Evolutionary conservation across 345 rosid genomes (phyloP), one percentile per base, ranked within the genome.

Genomic region (Theobroma cacao): DNA sequence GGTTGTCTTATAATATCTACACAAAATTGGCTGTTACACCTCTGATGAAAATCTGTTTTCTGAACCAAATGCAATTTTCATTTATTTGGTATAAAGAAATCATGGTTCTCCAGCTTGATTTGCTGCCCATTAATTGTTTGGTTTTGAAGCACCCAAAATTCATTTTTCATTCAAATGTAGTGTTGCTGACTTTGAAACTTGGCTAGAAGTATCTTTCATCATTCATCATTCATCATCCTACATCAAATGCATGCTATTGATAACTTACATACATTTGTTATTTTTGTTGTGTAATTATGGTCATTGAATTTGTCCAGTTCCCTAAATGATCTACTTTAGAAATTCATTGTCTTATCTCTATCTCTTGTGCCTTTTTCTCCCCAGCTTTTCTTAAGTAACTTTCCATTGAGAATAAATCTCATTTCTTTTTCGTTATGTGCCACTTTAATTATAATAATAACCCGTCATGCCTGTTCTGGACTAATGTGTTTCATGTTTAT

Each of bases 401-500:
- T 52, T 14, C 56, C 14, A 52, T 15, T 14, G 65, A 33, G 50
- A 55, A 56, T 47, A 52, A 56, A 22, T 56, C 18, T 20, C 26
- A 14, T 55, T 36, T 73, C 65, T 56, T 56, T n/a, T 52, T 52
- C 30, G 28, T 71, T 50, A 45, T 45, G 15, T 71, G 8, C 26
- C 4, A 43, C 10, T 38, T 36, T 75, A 59, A 74, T 59, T 41
- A 38, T 15, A 47, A 48, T 53, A 56, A 38, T 56, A 36, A 36
- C 24, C 34, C 56, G n/a, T 48, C 17, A 20, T 31, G 48, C 61
- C 9, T 47, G 30, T 63, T 61, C 1, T 47, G 43, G 11, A 69
- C 64, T 68, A 67, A 58, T 28, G 34, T 75, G 72, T 18, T 81
- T 75, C 75, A 18, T 77, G 80, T 77, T 76, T 84, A 43, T 65